Evolutionary conservation across 306 rosid genomes (phyloP).

Genomic region (Rosa persica): DNA sequence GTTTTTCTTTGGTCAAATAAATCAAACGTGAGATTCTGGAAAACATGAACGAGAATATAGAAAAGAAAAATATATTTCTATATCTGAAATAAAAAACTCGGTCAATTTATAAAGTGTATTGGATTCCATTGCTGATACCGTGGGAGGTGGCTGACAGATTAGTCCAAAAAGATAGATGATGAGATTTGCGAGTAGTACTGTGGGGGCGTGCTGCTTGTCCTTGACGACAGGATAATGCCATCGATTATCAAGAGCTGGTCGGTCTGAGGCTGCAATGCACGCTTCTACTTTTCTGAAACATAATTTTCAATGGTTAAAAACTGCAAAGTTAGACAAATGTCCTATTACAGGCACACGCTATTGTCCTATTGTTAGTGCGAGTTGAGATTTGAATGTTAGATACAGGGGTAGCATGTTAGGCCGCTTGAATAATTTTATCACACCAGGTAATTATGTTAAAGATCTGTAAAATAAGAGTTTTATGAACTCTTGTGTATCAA

Average conservation of each 20-base stretch:
- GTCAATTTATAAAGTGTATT: not conserved
- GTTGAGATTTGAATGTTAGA: no score
- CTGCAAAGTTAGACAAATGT: no score
- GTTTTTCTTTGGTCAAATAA: not conserved
- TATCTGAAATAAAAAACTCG: not conserved
- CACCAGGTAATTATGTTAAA: no score
- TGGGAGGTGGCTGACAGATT: not conserved
- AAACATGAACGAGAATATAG: not conserved
- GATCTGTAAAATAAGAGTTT: no score
- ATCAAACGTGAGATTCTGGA: not conserved
- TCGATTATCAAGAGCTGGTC: not conserved
- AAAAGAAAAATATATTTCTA: no score
- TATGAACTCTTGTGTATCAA: no score
- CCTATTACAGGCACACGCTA: no score
- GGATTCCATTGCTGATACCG: not conserved
- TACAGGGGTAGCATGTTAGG: no score
- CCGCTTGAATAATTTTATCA: no score
- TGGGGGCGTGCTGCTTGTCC: not conserved
- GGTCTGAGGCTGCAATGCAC: not conserved
- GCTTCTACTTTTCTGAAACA: not conserved
- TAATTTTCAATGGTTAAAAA: no score
- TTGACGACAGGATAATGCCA: not conserved
- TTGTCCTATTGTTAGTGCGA: no score
- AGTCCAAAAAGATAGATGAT: not conserved
- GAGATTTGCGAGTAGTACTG: not conserved